Percentiles rank a stretch among this genome's conserved stretches.
These are phyloP conservation scores for Irpex rosettiformis DNA, from an alignment of 1,284 basidiomycete species.

Conservation along the genomic window DNA sequence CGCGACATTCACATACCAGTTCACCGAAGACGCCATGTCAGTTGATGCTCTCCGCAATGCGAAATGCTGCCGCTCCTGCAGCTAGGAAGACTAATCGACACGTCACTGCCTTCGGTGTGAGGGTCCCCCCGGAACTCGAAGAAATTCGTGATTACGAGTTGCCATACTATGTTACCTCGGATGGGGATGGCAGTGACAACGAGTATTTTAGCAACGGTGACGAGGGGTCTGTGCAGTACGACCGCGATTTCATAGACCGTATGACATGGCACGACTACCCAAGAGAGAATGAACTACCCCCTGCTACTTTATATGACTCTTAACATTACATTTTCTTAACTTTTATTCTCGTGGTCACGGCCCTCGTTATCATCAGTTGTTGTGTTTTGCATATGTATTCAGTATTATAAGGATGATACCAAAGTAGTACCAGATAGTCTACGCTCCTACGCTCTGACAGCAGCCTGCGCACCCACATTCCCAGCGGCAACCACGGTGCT, in stretches of 20 bases:
- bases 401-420: slow-evolving; percentile 9
- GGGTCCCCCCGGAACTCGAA: slow-evolving; percentile 44
- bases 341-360: no score
- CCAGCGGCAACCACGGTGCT: background rate
- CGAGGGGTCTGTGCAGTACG: background rate
- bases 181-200: slow-evolving; percentile 19
- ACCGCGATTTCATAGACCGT: slow-evolving; percentile 9
- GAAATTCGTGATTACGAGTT: slow-evolving; percentile 45
- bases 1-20: background rate
- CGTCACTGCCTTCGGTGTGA: slow-evolving; percentile 53
- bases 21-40: slow-evolving; percentile 23
- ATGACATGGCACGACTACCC: background rate
- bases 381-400: slow-evolving; percentile 14
- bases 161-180: slow-evolving; percentile 37
- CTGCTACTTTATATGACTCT: background rate
- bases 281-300: background rate
- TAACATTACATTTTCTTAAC: background rate
- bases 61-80: slow-evolving; percentile 39
- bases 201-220: background rate
- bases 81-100: slow-evolving; percentile 50
- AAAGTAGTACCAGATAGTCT: background rate
- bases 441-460: background rate
- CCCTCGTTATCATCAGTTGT: no score
- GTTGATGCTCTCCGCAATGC: slow-evolving; percentile 48
- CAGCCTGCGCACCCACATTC: background rate